phyloP scores from a whole-genome alignment of 371 early-diverging fungal genomes.

The Syncephalastrum contaminatum region DNA sequence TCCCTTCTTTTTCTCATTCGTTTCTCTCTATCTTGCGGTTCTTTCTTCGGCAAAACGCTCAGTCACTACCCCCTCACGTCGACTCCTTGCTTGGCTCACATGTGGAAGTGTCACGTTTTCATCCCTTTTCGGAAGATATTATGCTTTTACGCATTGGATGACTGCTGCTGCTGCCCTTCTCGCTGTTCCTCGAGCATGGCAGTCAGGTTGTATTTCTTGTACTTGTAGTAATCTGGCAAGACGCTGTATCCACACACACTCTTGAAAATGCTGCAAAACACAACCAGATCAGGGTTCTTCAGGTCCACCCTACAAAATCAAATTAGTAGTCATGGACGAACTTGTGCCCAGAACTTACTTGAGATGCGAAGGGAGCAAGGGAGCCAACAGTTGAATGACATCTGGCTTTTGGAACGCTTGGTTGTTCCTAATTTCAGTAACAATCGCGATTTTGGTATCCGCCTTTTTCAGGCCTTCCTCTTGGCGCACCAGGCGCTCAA shows the following conservation, averaged over 20 bases:
- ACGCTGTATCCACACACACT: constrained; percentile 54
- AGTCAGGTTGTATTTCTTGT: constrained; percentile 47
- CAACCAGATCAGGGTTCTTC: constrained; percentile 43
- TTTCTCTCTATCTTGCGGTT: too few species aligned
- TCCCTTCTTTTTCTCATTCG: too few species aligned
- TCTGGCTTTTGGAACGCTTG: constrained; percentile 36
- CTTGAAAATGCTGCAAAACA: constrained; percentile 52
- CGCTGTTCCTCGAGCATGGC: constrained; percentile 6
- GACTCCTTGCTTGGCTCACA: too few species aligned
- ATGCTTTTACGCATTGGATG: too few species aligned
- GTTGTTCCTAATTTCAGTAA: constrained; percentile 51
- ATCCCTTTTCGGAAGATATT: too few species aligned
- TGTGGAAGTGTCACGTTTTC: too few species aligned
- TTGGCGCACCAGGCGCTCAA: constrained; percentile 28
- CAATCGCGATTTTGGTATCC: constrained; percentile 38
- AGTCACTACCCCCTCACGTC: too few species aligned
- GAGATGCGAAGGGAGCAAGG: constrained; percentile 38
- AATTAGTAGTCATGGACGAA: neutral
- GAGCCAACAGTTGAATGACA: constrained; percentile 41
- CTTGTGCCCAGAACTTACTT: constrained; percentile 20
- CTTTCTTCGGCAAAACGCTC: too few species aligned
- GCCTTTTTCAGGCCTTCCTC: constrained; percentile 15
- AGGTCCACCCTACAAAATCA: constrained; percentile 36
- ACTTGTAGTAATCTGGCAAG: constrained; percentile 40
- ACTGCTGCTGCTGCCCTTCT: too few species aligned